A percentile compares a stretch with the other conserved stretches of the same genome.
Evolutionary conservation across 148 eudicot genomes (phyloP).

Genomic region (Diospyros kaki): DNA sequence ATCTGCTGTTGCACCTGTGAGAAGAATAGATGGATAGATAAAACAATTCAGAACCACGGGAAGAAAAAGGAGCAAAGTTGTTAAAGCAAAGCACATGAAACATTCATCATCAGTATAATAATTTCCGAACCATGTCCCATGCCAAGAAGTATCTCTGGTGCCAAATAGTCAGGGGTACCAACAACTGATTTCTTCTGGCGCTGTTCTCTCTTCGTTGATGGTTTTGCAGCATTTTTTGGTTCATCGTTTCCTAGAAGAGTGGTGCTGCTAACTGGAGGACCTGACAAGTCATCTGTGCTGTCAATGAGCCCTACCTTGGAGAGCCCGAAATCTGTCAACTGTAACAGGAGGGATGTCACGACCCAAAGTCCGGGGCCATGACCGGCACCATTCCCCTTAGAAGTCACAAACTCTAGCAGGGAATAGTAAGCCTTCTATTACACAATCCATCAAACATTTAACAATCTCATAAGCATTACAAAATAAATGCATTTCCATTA

Average conservation of each 20-base stretch:
- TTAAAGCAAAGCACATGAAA: slow-evolving; percentile 5
- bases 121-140: slow-evolving; percentile 82
- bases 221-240: slow-evolving; percentile 24
- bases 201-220: slow-evolving; percentile 42
- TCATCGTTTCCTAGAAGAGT: slow-evolving; percentile 57
- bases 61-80: not conserved
- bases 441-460: too few species aligned
- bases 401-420: too few species aligned
- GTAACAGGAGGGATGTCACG: too few species aligned
- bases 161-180: slow-evolving; percentile 99
- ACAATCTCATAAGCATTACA: too few species aligned
- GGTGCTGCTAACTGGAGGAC: slow-evolving; percentile 62
- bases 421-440: too few species aligned
- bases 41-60: slow-evolving; percentile 14
- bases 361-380: too few species aligned
- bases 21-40: slow-evolving; percentile 11
- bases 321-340: slow-evolving; percentile 99
- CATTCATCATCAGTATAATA: slow-evolving; percentile 3
- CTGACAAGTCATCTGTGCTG: slow-evolving; percentile 92
- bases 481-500: too few species aligned
- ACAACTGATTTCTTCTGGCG: slow-evolving; percentile 79
- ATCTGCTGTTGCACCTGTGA: slow-evolving; percentile 89
- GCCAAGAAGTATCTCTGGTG: slow-evolving; percentile 99
- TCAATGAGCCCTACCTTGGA: slow-evolving; percentile 96
- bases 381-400: too few species aligned